phyloP scores from a whole-genome alignment of 2,329 filamentous ascomycete species.

The Colletotrichum salicis region DNA sequence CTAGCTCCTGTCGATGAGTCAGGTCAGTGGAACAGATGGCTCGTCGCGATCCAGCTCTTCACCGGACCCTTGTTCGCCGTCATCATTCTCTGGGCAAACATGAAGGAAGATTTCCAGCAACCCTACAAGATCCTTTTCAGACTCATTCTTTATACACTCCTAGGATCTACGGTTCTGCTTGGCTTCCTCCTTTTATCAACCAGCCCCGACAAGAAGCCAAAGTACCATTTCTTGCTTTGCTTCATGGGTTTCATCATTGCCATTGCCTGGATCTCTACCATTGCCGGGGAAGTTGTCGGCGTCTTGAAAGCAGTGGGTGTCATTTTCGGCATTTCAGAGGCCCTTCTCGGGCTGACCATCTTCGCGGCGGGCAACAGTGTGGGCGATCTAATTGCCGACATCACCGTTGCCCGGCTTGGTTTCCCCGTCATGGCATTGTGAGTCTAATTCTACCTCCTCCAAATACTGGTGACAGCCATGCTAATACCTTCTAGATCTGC shows the following conservation, averaged over 20 bases:
- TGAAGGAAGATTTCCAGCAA: slow-evolving; percentile 66
- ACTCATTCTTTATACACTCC: slow-evolving; percentile 71
- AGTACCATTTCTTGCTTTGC: slow-evolving; percentile 82
- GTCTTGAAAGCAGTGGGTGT: slow-evolving; percentile 94
- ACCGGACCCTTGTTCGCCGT: slow-evolving; percentile 87
- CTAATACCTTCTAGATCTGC: slow-evolving; percentile 68
- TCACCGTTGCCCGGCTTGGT: slow-evolving; percentile 91
- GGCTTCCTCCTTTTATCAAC: slow-evolving; percentile 76
- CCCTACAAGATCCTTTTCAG: slow-evolving; percentile 63
- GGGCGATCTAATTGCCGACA: slow-evolving; percentile 92
- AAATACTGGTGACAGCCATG: not conserved
- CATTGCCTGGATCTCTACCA: slow-evolving; percentile 95
- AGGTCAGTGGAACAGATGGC: slow-evolving; percentile 88
- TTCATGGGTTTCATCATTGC: slow-evolving; percentile 91
- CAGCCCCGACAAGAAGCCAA: slow-evolving; percentile 72
- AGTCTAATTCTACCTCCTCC: slow-evolving; percentile 43
- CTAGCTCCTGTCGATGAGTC: slow-evolving; percentile 41
- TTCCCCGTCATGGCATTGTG: slow-evolving; percentile 94
- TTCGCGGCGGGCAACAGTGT: slow-evolving; percentile 97
- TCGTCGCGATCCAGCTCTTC: slow-evolving; percentile 85
- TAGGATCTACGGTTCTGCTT: slow-evolving; percentile 75
- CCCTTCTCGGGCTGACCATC: slow-evolving; percentile 91
- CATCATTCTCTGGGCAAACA: slow-evolving; percentile 79
- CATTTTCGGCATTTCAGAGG: slow-evolving; percentile 91
- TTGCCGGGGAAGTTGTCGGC: slow-evolving; percentile 94